Conservation (phyloP, 148 eudicot species). For the Gaultheria prostrata region DNA sequence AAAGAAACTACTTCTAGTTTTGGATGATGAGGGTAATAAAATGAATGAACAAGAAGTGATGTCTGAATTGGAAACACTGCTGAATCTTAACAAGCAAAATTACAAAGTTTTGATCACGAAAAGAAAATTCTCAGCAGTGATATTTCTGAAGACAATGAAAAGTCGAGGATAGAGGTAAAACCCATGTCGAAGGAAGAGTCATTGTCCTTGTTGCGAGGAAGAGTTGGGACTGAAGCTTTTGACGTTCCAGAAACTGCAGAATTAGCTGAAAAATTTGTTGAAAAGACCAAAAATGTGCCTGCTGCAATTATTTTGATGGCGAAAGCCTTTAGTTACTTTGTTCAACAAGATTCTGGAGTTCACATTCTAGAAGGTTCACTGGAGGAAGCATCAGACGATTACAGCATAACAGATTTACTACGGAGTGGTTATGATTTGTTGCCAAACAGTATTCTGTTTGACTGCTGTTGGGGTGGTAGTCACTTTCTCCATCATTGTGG, state of each 20-base stretch:
- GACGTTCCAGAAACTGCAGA: neutral
- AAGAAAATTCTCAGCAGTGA: no score
- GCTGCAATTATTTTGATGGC: conserved; percentile 18
- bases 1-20: no score
- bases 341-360: neutral
- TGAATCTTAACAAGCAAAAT: no score
- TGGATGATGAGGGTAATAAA: no score
- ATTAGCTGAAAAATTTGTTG: conserved; percentile 9
- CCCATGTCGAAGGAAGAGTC: conserved; percentile 5
- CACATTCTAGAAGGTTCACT: neutral
- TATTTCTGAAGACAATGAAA: no score
- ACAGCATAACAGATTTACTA: conserved; percentile 9
- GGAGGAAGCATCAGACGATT: conserved; percentile 10
- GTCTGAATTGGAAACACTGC: no score
- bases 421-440: conserved; percentile 16
- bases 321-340: conserved; percentile 21
- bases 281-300: conserved; percentile 4
- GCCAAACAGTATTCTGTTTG: conserved; percentile 13
- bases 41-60: no score
- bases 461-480: conserved; percentile 12
- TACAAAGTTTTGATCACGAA: no score
- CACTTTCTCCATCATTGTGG: conserved; percentile 12
- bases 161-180: no score
- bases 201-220: conserved; percentile 8
- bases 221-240: neutral